Conservation (phyloP, 2,329 filamentous ascomycete genomes). For the Xylariaceae sp. region DNA sequence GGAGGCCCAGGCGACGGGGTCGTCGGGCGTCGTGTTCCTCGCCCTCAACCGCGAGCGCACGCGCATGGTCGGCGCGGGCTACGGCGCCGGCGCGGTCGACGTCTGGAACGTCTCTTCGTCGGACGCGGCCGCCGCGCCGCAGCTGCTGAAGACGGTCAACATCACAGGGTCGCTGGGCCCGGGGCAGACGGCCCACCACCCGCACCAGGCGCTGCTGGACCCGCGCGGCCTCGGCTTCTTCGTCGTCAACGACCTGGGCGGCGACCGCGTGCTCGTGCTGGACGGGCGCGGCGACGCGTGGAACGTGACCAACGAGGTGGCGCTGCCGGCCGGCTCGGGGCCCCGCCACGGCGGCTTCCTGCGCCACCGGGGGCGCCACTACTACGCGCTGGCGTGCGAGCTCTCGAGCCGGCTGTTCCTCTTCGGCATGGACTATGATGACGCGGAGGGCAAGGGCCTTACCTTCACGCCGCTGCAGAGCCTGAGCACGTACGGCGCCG, state of each 20-base stretch:
- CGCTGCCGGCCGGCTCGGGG: conserved; percentile 33
- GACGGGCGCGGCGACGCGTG: conserved; percentile 35
- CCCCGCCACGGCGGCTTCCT: conserved; percentile 45
- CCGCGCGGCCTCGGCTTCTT: conserved; percentile 43
- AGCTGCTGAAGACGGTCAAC: conserved; percentile 31
- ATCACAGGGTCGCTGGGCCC: conserved; percentile 27
- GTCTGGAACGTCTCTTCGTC: conserved; percentile 34
- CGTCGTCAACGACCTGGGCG: conserved; percentile 41
- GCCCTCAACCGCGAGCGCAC: conserved; percentile 37
- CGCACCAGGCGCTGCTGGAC: conserved; percentile 42
- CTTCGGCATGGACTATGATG: conserved; percentile 33
- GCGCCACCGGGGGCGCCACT: conserved; percentile 27
- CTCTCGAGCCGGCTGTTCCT: conserved; percentile 36
- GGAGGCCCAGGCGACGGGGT: conserved; percentile 30
- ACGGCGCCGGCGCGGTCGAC: conserved; percentile 34
- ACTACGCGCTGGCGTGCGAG: conserved; percentile 42
- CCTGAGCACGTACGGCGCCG: conserved; percentile 33
- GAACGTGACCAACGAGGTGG: conserved; percentile 27
- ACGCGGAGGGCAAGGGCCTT: conserved; percentile 18
- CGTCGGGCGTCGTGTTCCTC: conserved; percentile 38
- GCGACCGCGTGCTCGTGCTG: conserved; percentile 38
- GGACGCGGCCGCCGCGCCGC: conserved; percentile 22
- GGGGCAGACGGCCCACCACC: conserved; percentile 25
- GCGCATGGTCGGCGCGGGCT: conserved; percentile 37
- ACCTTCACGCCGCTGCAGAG: conserved; percentile 28